These are phyloP conservation scores for Cerrena zonata DNA, from an alignment of 1,284 basidiomycete genomes.

Conservation along the genomic window DNA sequence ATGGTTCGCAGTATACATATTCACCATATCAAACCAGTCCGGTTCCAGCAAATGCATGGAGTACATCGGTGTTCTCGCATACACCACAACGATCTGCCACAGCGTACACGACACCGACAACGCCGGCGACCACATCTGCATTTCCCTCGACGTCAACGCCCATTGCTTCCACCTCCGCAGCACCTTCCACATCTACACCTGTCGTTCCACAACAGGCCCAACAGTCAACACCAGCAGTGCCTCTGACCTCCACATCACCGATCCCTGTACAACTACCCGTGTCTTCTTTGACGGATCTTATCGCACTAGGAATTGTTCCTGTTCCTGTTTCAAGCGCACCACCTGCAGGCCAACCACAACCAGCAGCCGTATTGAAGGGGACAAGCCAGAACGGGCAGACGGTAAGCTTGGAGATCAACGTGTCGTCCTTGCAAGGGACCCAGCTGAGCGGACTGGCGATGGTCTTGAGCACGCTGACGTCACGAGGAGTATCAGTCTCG, in stretches of 20 bases:
- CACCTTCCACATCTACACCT: slow-evolving; percentile 24
- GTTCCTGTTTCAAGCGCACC: slow-evolving; percentile 54
- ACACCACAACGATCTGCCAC: background rate
- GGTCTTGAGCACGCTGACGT: slow-evolving; percentile 59
- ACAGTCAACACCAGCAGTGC: slow-evolving; percentile 16
- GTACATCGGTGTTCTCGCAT: background rate
- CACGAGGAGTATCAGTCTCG: slow-evolving; percentile 22
- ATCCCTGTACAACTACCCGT: slow-evolving; percentile 70
- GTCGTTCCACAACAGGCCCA: slow-evolving; percentile 11
- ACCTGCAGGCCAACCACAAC: slow-evolving; percentile 51
- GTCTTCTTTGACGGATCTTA: slow-evolving; percentile 60
- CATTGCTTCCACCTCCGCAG: slow-evolving; percentile 8
- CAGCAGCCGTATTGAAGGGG: slow-evolving; percentile 63
- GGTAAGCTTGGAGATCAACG: slow-evolving; percentile 70
- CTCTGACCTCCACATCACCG: slow-evolving; percentile 31
- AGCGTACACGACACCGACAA: background rate
- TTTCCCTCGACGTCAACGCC: slow-evolving; percentile 1
- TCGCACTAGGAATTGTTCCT: slow-evolving; percentile 68
- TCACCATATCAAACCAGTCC: slow-evolving; percentile 5
- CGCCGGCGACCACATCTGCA: slow-evolving; percentile 15
- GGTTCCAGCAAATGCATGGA: slow-evolving; percentile 1
- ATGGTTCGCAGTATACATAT: slow-evolving; percentile 5
- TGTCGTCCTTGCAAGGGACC: slow-evolving; percentile 57
- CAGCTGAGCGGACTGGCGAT: slow-evolving; percentile 71
- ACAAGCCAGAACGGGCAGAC: slow-evolving; percentile 63